A percentile compares a stretch with the other conserved stretches of the same genome.
phyloP scores from a whole-genome alignment of 2,329 filamentous ascomycete genomes.

The Aspergillus alliaceus region DNA sequence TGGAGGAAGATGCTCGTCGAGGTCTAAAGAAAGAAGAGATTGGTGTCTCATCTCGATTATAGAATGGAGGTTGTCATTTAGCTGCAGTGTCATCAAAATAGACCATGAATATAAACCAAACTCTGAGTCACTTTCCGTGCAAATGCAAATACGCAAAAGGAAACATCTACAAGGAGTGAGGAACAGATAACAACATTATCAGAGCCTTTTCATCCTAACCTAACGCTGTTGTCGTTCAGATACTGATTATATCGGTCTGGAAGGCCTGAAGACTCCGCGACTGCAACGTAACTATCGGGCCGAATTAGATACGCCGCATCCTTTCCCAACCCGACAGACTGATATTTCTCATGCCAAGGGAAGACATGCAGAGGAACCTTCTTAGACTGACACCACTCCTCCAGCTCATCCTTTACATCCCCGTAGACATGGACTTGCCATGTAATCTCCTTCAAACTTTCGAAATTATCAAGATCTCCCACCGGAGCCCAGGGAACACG shows the following conservation, averaged over 20 bases:
- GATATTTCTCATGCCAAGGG: constrained; percentile 24
- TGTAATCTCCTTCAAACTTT: constrained; percentile 21
- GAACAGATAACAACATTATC: too few species aligned
- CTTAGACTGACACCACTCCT: constrained; percentile 25
- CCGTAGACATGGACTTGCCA: constrained; percentile 38
- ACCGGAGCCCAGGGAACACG: constrained; percentile 40
- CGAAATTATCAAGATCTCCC: constrained; percentile 26
- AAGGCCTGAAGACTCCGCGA: constrained; percentile 16
- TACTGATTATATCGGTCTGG: constrained; percentile 24
- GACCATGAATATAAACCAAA: neutral
- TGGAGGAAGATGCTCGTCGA: constrained; percentile 5
- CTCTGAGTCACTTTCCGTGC: neutral
- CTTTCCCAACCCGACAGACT: constrained; percentile 19
- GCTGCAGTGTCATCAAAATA: neutral
- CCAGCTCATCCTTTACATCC: constrained; percentile 9
- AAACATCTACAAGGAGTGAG: too few species aligned
- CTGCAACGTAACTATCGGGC: constrained; percentile 33
- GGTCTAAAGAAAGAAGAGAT: neutral
- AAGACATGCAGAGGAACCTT: constrained; percentile 21
- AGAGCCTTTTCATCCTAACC: constrained; percentile 5
- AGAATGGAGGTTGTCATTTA: neutral
- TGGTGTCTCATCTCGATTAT: neutral
- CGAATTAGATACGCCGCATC: constrained; percentile 31
- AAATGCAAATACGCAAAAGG: neutral
- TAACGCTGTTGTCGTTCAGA: constrained; percentile 13